These are phyloP conservation scores for Luvunga scandens DNA, from an alignment of 345 rosid species.

Conservation along the genomic window DNA sequence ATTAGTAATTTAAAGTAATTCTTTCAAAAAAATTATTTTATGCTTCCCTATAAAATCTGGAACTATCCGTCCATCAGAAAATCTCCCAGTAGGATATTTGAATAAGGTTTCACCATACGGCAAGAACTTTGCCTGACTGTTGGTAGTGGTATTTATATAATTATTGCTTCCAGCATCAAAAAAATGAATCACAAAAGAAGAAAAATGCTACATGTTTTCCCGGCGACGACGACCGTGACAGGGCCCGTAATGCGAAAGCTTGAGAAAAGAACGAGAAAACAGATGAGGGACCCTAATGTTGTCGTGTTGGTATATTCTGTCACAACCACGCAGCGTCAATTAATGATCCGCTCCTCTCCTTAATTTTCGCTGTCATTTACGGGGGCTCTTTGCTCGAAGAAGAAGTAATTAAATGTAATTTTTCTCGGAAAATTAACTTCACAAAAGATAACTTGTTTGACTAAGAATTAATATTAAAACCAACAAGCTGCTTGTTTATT, in stretches of 20 bases:
- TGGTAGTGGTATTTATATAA: constrained; percentile 29
- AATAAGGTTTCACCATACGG: constrained; percentile 47
- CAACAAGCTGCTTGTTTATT: too few species aligned
- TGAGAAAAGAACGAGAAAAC: constrained; percentile 11
- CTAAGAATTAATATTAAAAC: too few species aligned
- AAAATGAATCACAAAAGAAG: constrained; percentile 46
- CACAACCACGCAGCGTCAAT: too few species aligned
- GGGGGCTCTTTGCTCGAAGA: too few species aligned
- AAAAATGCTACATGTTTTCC: constrained; percentile 34
- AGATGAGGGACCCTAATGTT: background rate
- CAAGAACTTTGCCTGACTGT: constrained; percentile 25
- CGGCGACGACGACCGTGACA: background rate
- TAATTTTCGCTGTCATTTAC: too few species aligned
- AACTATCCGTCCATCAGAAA: constrained; percentile 40
- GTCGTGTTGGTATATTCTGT: background rate
- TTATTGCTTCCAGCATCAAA: constrained; percentile 49
- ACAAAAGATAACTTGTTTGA: too few species aligned
- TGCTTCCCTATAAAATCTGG: constrained; percentile 32
- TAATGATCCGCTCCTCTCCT: too few species aligned
- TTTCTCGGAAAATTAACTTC: too few species aligned
- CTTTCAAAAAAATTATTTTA: background rate
- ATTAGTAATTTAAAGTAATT: too few species aligned
- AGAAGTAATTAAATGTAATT: too few species aligned
- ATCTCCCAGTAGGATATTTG: constrained; percentile 40
- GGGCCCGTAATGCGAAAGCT: background rate